Evolutionary conservation across 495 filamentous ascomycete species (phyloP).

Genomic region (Venustampulla echinocandica): DNA sequence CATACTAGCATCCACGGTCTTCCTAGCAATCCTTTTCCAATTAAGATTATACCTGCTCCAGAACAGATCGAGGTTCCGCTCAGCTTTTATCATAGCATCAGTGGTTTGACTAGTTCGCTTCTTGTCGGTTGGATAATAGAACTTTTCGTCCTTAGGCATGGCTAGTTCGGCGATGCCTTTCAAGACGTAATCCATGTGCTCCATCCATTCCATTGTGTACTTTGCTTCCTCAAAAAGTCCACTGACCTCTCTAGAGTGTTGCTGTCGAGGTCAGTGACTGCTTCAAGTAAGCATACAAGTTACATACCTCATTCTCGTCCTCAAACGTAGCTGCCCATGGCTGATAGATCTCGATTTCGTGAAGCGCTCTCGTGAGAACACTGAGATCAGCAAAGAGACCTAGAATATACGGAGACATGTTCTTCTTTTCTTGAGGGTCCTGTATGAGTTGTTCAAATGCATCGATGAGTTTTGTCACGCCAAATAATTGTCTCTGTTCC

Average conservation of each 20-base stretch:
- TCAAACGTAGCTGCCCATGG: slow-evolving; percentile 32
- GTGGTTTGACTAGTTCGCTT: slow-evolving; percentile 34
- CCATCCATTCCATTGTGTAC: slow-evolving; percentile 10
- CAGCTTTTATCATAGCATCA: slow-evolving; percentile 32
- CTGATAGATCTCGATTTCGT: slow-evolving; percentile 36
- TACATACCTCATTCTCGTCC: background rate
- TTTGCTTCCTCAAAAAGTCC: slow-evolving; percentile 14
- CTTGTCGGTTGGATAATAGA: slow-evolving; percentile 42
- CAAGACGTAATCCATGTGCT: slow-evolving; percentile 6
- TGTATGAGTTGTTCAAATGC: slow-evolving; percentile 36
- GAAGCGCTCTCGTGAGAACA: slow-evolving; percentile 29
- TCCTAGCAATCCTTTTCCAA: background rate
- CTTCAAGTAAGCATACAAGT: no score
- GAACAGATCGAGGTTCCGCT: slow-evolving; percentile 39
- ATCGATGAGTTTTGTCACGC: slow-evolving; percentile 31
- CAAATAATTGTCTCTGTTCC: slow-evolving; percentile 22
- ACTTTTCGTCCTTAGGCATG: slow-evolving; percentile 24
- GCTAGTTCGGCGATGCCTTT: slow-evolving; percentile 21
- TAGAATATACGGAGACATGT: slow-evolving; percentile 31
- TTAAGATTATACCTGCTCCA: slow-evolving; percentile 32
- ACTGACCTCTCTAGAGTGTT: no score
- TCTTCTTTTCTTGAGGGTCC: slow-evolving; percentile 24
- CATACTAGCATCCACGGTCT: background rate
- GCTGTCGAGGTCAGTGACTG: no score
- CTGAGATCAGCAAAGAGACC: slow-evolving; percentile 33